Base-by-base conservation (phyloP, 2,329 filamentous ascomycete genomes). In the Aspergillus nomiae region DNA sequence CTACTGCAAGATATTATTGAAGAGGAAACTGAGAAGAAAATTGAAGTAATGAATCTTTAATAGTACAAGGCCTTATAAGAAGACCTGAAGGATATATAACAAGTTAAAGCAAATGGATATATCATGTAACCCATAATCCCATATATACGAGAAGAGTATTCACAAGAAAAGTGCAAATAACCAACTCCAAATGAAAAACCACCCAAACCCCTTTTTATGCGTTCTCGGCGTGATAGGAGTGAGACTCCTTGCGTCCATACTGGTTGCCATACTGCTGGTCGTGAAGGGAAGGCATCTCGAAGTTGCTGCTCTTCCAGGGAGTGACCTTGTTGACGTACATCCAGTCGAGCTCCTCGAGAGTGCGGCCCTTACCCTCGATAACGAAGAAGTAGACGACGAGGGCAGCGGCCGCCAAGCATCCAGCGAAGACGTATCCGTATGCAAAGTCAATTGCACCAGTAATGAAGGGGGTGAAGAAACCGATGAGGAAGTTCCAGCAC, bases 401-500 rank as follows among this genome's bases (percentile, higher is more conserved):
- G 0, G 85, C 86, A 0, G 85, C 89, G 0, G 86, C 80, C 8
- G 90, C 78, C 69, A 91, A 90, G 71, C 89, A 92, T 0, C 83
- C 89, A 0, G 90, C 90, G 74, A 93, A 93, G 48, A 94, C 87
- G 66, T 92, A 92, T 2, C 91, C 90, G 71, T 92, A 92, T 10
- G 84, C 84, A 75, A 90, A 93, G 68, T 90, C 86, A 61, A 93
- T 93, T 1, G 85, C 84, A 0, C 81, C 78, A 0, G 89, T 91
- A 74, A 93, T 92, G 76, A 92, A 92, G 0, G 90, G 88, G 0
- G 90, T 92, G 81, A 92, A 92, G 82, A 93, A 93, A 0, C 86
- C 85, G 66, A 91, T 82, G 69, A 90, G 77, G 77, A 92, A 92
- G 75, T 91, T 90, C 87, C 88, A 90, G 11, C 73, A 63, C 91